Evolutionary conservation across 768 basidiomycete genomes (phyloP), one percentile per base, ranked within the genome.

Genomic region (Hydnomerulius pinastri): DNA sequence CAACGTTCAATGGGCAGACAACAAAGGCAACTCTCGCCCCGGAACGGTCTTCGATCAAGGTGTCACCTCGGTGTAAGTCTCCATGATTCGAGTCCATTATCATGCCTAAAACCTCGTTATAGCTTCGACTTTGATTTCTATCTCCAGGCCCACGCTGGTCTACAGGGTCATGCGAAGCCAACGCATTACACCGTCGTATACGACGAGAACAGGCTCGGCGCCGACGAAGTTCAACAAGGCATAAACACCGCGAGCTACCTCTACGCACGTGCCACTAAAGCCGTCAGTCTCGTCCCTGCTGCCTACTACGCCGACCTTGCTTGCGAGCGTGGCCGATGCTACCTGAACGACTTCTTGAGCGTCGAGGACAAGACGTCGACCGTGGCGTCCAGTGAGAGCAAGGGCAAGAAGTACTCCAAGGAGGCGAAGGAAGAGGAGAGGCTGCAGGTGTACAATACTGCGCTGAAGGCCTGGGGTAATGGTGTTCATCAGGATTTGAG

Each of bases 221-320:
- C 89, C 1, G 85, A 94, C 63, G 80, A 81, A 13, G 71, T 92
- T 10, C 91, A 93, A 62, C 75, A 83, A 51, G 85, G 89, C 2
- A 82, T 87, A 0, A 79, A 92, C 60, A 73, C 81, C 46, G 68
- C 76, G 12, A 83, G 82, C 57, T 92, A 91, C 60, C 72, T 89
- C 12, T 94, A 89, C 57, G 90, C 86, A 1, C 80, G 91, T 4
- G 90, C 90, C 1, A 94, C 90, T 3, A 86, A 88, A 58, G 86
- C 90, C 0, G 92, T 94, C 25, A 90, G 87, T 61, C 72, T 92
- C 20, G 76, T 91, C 10, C 89, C 90, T 0, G 78, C 89, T 0
- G 89, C 89, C 0, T 90, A 90, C 61, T 90, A 90, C 57, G 86
- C 88, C 6, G 89, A 92, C 67, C 68, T 92, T 43, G 90, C 88